Conservation (phyloP, 306 rosid genomes). For the Abrus precatorius region DNA sequence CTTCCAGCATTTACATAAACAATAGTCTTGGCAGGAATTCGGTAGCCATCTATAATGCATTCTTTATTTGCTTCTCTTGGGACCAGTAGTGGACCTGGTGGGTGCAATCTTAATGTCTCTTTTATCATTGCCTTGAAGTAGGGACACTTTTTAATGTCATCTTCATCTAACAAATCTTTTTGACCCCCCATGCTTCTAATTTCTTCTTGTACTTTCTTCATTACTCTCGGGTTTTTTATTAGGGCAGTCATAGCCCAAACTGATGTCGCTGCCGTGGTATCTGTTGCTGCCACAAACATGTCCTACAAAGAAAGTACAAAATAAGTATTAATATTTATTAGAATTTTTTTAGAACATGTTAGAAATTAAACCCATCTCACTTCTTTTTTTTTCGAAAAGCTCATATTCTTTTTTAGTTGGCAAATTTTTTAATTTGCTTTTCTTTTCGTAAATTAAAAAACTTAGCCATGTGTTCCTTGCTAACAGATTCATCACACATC, state of each 20-base stretch:
- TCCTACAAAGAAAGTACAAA: not conserved
- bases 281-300: slow-evolving; percentile 27
- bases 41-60: slow-evolving; percentile 20
- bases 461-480: too few relatives aligned
- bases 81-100: not conserved
- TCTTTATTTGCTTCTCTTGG: slow-evolving; percentile 28
- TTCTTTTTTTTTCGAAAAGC: too few relatives aligned
- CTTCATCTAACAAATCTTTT: slow-evolving; percentile 16
- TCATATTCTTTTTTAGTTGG: too few relatives aligned
- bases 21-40: slow-evolving; percentile 28
- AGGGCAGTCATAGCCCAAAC: slow-evolving; percentile 38
- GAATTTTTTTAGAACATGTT: too few relatives aligned
- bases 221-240: slow-evolving; percentile 28
- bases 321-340: too few relatives aligned
- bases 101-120: slow-evolving; percentile 39
- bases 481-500: too few relatives aligned
- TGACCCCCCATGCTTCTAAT: not conserved
- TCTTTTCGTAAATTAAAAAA: too few relatives aligned
- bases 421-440: too few relatives aligned
- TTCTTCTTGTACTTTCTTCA: slow-evolving; percentile 36
- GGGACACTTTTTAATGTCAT: not conserved
- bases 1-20: slow-evolving; percentile 42
- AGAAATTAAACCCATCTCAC: too few relatives aligned
- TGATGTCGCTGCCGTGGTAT: slow-evolving; percentile 27
- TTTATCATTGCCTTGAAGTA: slow-evolving; percentile 44